Conservation (phyloP, 371 early-diverging fungal species). For the Syncephalastrum contaminatum region DNA sequence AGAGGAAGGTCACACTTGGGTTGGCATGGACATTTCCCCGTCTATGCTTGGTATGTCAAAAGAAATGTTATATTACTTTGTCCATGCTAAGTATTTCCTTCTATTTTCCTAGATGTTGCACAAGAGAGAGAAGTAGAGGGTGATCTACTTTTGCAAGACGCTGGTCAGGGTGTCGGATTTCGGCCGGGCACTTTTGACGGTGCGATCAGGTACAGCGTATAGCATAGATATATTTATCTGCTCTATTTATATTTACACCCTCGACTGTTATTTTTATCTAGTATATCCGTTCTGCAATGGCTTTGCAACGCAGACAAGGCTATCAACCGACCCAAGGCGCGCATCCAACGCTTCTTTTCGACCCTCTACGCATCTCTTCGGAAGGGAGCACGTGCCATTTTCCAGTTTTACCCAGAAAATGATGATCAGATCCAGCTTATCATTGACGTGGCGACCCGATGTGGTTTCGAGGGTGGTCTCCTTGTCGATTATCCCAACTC, state of each 20-base stretch:
- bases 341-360: constrained; percentile 91
- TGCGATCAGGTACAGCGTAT: constrained; percentile 71
- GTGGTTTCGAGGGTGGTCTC: constrained; percentile 97
- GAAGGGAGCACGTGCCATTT: constrained; percentile 92
- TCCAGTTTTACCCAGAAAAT: constrained; percentile 99
- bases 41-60: constrained; percentile 79
- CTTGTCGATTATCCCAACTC: constrained; percentile 97
- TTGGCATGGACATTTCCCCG: constrained; percentile 95
- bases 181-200: constrained; percentile 98
- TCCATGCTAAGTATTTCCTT: no score
- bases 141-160: constrained; percentile 93
- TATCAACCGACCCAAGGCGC: constrained; percentile 78
- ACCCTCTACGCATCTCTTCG: constrained; percentile 88
- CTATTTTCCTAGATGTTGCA: constrained; percentile 56
- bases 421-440: constrained; percentile 95
- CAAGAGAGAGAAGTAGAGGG: constrained; percentile 85
- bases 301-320: constrained; percentile 96
- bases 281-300: constrained; percentile 99
- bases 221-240: neutral
- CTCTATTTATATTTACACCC: neutral
- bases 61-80: no score
- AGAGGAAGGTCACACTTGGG: constrained; percentile 94
- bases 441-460: constrained; percentile 80
- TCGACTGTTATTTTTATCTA: constrained; percentile 20
- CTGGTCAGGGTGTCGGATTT: constrained; percentile 95